phyloP scores from a whole-genome alignment of 495 filamentous ascomycete genomes.

The Cairneyella variabilis region DNA sequence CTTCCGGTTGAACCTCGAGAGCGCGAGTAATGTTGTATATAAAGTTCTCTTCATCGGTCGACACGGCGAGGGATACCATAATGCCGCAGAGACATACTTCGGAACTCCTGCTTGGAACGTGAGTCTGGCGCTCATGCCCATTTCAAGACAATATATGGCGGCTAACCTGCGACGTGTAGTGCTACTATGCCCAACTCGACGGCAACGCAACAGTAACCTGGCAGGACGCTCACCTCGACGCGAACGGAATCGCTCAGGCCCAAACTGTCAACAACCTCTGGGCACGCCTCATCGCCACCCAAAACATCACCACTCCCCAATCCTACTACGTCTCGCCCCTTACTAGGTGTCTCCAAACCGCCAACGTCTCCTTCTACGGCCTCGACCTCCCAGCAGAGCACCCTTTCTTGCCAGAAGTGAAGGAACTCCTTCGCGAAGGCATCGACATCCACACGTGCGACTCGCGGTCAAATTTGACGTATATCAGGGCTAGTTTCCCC shows the following conservation, averaged over 20 bases:
- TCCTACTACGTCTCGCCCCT: slow-evolving; percentile 66
- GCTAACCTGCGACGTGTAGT: slow-evolving; percentile 22
- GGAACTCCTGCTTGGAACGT: slow-evolving; percentile 67
- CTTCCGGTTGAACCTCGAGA: slow-evolving; percentile 44
- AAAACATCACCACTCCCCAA: slow-evolving; percentile 58
- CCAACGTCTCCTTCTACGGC: slow-evolving; percentile 53
- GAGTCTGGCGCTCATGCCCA: slow-evolving; percentile 21
- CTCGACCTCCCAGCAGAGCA: slow-evolving; percentile 42
- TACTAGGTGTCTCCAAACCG: slow-evolving; percentile 61
- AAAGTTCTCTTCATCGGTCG: slow-evolving; percentile 63
- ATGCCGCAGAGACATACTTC: slow-evolving; percentile 57
- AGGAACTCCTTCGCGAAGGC: slow-evolving; percentile 67
- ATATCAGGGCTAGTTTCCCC: slow-evolving; percentile 57
- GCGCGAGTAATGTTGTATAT: slow-evolving; percentile 49
- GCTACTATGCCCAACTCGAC: slow-evolving; percentile 65
- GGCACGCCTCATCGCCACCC: slow-evolving; percentile 43
- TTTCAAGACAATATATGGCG: neutral
- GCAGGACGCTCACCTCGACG: slow-evolving; percentile 64
- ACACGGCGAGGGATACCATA: slow-evolving; percentile 68
- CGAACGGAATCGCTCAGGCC: slow-evolving; percentile 57
- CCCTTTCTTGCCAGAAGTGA: slow-evolving; percentile 60
- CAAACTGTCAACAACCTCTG: slow-evolving; percentile 57
- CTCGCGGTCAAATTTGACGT: slow-evolving; percentile 50
- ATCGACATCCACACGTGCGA: slow-evolving; percentile 78
- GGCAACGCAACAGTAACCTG: slow-evolving; percentile 64